Evolutionary conservation across 352 stramenopile species (phyloP), one percentile per base, ranked within the genome.

Genomic region (Phytophthora multivora): DNA sequence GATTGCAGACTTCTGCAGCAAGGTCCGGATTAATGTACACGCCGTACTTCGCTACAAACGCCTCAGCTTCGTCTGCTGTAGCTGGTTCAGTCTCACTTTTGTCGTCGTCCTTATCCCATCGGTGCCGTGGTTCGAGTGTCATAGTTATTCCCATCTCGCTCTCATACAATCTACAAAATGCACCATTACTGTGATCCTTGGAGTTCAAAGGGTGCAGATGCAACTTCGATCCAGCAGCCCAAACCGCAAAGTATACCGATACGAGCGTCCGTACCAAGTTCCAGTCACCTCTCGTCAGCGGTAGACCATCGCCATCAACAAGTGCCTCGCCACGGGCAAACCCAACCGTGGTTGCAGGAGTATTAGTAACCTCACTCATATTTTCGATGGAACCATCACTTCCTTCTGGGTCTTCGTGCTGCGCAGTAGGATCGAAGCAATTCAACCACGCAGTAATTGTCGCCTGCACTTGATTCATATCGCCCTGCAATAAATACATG

Each of bases 1-100:
- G 69, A 26, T 88, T 94, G 63, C 86, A 95, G 0, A 93, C 73
- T 63, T 95, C 79, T 33, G 86, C 85, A 16, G 88, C 88, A 33
- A 93, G 66, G 46, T 96, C 88, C 5, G 87, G 80, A 49, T 93
- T 91, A 43, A 96, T 66, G 55, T 96, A 96, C 25, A 86, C 86
- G 8, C 86, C 86, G 38, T 96, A 96, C 51, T 91, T 93, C 47
- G 62, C 70, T 23, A 95, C 71, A 52, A 95, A 95, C 0, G 69
- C 73, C 59, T 93, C 66, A 4, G 84, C 75, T 60, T 91, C 83
- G n/a, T 56, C 52, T 23, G 62, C 61, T 16, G 70, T 75, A 61
- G 60, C 50, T 47, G 43, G 45, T 11, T 40, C 53, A 16, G n/a
- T 41, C 28, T 51, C 35, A 23, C 13, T 59, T 4, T 61, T 46